Percentiles rank a stretch among this genome's conserved stretches.
Conservation (phyloP, 495 filamentous ascomycete species). For the Beverwykella pulmonaria region DNA sequence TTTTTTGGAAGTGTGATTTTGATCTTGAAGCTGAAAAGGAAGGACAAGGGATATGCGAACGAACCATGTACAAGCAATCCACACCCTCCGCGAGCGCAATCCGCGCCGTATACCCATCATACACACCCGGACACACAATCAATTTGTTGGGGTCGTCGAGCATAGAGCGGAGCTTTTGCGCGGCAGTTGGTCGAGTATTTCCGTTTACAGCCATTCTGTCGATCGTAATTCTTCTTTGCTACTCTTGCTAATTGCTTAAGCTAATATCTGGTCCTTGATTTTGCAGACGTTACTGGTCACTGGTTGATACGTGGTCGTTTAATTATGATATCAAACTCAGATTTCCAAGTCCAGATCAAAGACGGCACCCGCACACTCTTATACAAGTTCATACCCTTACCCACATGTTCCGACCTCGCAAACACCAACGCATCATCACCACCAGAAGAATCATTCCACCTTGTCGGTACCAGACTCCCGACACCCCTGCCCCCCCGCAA, state of each 20-base stretch:
- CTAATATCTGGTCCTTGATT: too few relatives aligned
- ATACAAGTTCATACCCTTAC: neutral
- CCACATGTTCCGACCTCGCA: neutral
- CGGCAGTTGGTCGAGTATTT: constrained; percentile 2
- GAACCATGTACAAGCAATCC: constrained; percentile 68
- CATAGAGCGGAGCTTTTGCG: constrained; percentile 38
- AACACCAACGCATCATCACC: too few relatives aligned
- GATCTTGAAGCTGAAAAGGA: too few relatives aligned
- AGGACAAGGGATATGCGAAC: neutral
- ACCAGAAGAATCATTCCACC: neutral
- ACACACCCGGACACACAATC: constrained; percentile 65
- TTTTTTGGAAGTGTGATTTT: too few relatives aligned
- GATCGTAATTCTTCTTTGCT: neutral
- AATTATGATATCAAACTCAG: too few relatives aligned
- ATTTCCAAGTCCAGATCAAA: too few relatives aligned
- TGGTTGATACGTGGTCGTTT: too few relatives aligned
- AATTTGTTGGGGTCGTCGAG: constrained; percentile 37
- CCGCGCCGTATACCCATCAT: constrained; percentile 69
- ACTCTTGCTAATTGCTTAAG: too few relatives aligned
- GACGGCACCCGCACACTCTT: too few relatives aligned
- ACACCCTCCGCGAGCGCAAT: constrained; percentile 64
- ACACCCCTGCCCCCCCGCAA: neutral
- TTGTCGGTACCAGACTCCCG: neutral
- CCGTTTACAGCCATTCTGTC: constrained; percentile 8
- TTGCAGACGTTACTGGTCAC: too few relatives aligned